These are phyloP conservation scores for Chlamydomonas eustigma DNA, from an alignment of 139 green algal genomes.

Conservation along the genomic window DNA sequence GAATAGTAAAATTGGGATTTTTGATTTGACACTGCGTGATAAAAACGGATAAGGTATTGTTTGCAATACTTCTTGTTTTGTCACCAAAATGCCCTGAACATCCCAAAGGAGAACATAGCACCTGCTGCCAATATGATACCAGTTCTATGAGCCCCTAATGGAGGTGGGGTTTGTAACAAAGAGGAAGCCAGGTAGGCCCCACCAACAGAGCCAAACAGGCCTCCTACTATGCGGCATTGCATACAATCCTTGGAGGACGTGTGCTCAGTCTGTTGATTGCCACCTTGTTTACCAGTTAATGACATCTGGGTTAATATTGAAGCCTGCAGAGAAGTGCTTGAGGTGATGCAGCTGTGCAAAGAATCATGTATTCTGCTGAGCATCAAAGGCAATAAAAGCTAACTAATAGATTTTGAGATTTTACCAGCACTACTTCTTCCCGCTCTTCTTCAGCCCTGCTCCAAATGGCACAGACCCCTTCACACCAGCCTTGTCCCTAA, in stretches of 20 bases:
- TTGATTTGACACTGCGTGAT: too few species aligned
- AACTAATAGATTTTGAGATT: background rate
- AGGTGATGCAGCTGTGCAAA: background rate
- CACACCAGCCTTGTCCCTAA: background rate
- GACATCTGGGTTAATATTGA: background rate
- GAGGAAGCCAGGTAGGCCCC: background rate
- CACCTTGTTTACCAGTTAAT: background rate
- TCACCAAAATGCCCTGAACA: background rate
- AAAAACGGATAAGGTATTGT: too few species aligned
- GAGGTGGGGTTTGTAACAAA: background rate
- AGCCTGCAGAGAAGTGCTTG: background rate
- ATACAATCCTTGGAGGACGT: background rate
- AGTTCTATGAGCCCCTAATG: background rate
- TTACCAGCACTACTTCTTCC: background rate
- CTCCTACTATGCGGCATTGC: background rate
- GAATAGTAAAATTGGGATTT: too few species aligned
- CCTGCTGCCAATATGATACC: background rate
- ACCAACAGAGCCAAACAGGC: background rate
- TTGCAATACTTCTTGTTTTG: background rate
- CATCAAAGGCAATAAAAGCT: background rate
- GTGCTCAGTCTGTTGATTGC: background rate
- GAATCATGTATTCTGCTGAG: background rate
- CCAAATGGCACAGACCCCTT: background rate
- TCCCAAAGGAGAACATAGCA: background rate
- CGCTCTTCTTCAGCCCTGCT: background rate